These are phyloP conservation scores for Yamadazyma spencermartinsiae DNA, from an alignment of 1,139 yeast species.

Conservation along the genomic window DNA sequence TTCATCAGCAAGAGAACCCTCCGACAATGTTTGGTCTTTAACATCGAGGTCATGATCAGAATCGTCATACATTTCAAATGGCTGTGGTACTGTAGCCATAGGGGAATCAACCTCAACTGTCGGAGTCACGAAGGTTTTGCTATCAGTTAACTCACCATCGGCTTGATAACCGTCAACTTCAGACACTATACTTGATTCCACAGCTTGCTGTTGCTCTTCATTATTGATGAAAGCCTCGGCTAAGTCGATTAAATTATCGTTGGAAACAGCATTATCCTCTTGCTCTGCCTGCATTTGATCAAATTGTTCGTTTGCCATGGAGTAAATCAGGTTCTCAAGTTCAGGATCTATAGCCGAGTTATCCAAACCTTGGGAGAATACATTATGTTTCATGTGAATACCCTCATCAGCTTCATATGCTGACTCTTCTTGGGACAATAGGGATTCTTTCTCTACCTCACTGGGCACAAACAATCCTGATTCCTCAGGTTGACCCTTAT, in stretches of 20 bases:
- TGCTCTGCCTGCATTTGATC: not conserved
- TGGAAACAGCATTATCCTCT: conserved; percentile 6
- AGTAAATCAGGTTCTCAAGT: conserved; percentile 6
- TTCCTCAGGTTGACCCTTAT: conserved; percentile 9
- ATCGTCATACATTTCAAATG: conserved; percentile 11
- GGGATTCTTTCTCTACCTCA: not conserved
- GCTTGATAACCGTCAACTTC: conserved; percentile 6
- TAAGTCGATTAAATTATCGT: conserved; percentile 6
- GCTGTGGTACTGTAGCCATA: conserved; percentile 14
- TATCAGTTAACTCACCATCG: conserved; percentile 5
- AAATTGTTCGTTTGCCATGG: conserved; percentile 1
- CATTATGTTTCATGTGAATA: no score
- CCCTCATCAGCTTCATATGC: no score
- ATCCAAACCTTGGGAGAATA: no score
- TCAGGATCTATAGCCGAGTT: conserved; percentile 7
- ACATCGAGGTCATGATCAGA: conserved; percentile 8
- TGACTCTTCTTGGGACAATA: no score
- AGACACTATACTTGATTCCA: not conserved
- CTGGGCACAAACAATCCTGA: not conserved
- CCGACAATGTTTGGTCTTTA: conserved; percentile 24
- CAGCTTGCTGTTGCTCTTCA: conserved; percentile 9
- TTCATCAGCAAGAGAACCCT: conserved; percentile 29
- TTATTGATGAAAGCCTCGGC: conserved; percentile 6
- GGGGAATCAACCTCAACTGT: conserved; percentile 5
- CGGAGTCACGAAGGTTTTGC: not conserved